A percentile compares a stretch with the other conserved stretches of the same genome.
Conservation (phyloP, 352 stramenopile genomes). For the Globisporangium alternatum region DNA sequence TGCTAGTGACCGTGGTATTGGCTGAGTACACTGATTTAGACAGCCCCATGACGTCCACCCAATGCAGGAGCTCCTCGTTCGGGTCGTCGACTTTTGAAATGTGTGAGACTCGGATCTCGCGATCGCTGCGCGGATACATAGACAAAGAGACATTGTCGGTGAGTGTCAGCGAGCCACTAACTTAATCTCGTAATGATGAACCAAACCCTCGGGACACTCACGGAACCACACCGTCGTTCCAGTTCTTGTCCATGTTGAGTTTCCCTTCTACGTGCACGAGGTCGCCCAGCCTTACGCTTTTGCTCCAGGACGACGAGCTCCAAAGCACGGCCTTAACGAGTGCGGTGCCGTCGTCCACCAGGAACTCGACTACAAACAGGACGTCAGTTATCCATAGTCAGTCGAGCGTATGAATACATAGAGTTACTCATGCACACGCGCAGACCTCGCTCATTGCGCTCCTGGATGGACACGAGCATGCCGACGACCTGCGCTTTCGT, state of each 20-base stretch:
- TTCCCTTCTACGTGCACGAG: constrained; percentile 75
- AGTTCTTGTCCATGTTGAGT: constrained; percentile 59
- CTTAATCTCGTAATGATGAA: not conserved
- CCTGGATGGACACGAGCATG: constrained; percentile 53
- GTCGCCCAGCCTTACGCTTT: constrained; percentile 43
- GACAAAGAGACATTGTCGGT: not conserved
- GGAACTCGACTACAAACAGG: constrained; percentile 48
- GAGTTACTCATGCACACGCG: not conserved
- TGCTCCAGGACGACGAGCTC: constrained; percentile 20
- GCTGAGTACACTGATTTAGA: constrained; percentile 35
- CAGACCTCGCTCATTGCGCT: constrained; percentile 52
- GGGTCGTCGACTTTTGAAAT: constrained; percentile 50
- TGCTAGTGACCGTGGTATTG: not conserved
- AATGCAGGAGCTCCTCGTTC: constrained; percentile 79
- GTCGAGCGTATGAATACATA: not conserved
- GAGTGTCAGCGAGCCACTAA: not conserved
- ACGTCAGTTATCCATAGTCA: not conserved
- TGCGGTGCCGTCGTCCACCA: constrained; percentile 71
- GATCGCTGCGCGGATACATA: constrained; percentile 18
- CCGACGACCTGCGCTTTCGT: constrained; percentile 71
- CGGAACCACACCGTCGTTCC: constrained; percentile 21
- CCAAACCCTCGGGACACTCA: constrained; percentile 8
- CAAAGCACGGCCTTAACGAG: constrained; percentile 61
- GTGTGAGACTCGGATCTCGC: constrained; percentile 58
- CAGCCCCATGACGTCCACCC: constrained; percentile 54